A percentile compares a stretch with the other conserved stretches of the same genome.
Evolutionary conservation across 768 basidiomycete genomes (phyloP).

Genomic region (Amanita polypyramis): DNA sequence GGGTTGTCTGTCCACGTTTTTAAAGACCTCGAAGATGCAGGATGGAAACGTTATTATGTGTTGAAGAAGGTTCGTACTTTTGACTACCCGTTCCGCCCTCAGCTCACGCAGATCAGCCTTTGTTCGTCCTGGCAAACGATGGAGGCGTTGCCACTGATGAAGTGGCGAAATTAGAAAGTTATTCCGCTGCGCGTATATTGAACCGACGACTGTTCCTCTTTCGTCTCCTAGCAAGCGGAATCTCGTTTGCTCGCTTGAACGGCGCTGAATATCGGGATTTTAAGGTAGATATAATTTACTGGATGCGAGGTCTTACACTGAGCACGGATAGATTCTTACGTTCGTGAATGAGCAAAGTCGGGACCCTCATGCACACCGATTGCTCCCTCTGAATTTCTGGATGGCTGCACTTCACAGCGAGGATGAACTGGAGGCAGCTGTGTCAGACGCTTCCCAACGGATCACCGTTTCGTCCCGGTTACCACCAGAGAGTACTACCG

Average conservation of each 20-base stretch:
- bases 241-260: constrained; percentile 41
- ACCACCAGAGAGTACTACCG: background rate
- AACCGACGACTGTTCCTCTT: constrained; percentile 41
- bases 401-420: background rate
- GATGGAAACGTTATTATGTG: constrained; percentile 36
- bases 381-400: constrained; percentile 8
- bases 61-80: constrained; percentile 26
- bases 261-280: constrained; percentile 52
- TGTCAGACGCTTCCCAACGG: background rate
- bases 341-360: constrained; percentile 38
- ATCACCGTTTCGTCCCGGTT: background rate
- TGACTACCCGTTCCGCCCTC: background rate
- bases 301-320: background rate
- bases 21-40: constrained; percentile 29
- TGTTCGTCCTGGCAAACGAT: constrained; percentile 55
- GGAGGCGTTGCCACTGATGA: constrained; percentile 24
- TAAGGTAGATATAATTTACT: constrained; percentile 30
- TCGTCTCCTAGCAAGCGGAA: constrained; percentile 33
- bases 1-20: constrained; percentile 37
- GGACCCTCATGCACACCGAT: background rate
- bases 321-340: constrained; percentile 37
- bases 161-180: constrained; percentile 3
- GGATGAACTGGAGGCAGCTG: background rate
- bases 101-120: constrained; percentile 32
- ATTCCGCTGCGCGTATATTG: constrained; percentile 21